Conservation (phyloP, 2,329 filamentous ascomycete genomes). For the Diplodia scrobiculata region DNA sequence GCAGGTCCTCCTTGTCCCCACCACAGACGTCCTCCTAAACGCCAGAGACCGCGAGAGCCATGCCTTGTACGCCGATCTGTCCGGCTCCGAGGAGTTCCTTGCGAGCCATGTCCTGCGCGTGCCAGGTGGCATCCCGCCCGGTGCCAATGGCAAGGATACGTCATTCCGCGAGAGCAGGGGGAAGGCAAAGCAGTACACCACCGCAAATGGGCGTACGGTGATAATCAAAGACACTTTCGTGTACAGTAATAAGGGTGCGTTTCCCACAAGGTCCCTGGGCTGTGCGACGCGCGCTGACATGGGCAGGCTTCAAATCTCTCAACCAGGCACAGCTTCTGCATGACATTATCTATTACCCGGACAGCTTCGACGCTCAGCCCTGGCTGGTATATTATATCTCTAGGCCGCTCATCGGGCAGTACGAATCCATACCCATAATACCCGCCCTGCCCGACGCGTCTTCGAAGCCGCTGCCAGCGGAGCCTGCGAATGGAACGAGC, state of each 20-base stretch:
- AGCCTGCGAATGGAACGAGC: slow-evolving; percentile 31
- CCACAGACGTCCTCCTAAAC: slow-evolving; percentile 86
- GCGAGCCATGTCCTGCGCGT: slow-evolving; percentile 95
- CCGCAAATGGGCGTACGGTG: slow-evolving; percentile 87
- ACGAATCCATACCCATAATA: slow-evolving; percentile 72
- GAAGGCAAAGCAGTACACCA: slow-evolving; percentile 92
- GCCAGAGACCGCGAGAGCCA: slow-evolving; percentile 85
- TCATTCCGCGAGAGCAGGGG: slow-evolving; percentile 78
- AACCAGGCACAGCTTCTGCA: slow-evolving; percentile 84
- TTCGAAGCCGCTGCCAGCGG: slow-evolving; percentile 38
- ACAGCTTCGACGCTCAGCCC: slow-evolving; percentile 83
- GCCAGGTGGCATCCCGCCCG: slow-evolving; percentile 57
- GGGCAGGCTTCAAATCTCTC: slow-evolving; percentile 80
- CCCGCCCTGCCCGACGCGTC: slow-evolving; percentile 61
- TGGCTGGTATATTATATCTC: slow-evolving; percentile 98
- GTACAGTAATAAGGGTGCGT: slow-evolving; percentile 90
- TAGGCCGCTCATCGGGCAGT: slow-evolving; percentile 78
- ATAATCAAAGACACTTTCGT: slow-evolving; percentile 91
- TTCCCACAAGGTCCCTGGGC: slow-evolving; percentile 11
- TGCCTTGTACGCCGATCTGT: slow-evolving; percentile 73
- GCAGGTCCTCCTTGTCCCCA: slow-evolving; percentile 82
- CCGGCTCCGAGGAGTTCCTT: slow-evolving; percentile 89
- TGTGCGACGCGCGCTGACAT: slow-evolving; percentile 31
- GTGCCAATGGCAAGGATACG: slow-evolving; percentile 54
- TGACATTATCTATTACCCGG: slow-evolving; percentile 85